Evolutionary conservation across 1,284 basidiomycete species (phyloP), one percentile per base, ranked within the genome.

Genomic region (Trichosporon sp.): DNA sequence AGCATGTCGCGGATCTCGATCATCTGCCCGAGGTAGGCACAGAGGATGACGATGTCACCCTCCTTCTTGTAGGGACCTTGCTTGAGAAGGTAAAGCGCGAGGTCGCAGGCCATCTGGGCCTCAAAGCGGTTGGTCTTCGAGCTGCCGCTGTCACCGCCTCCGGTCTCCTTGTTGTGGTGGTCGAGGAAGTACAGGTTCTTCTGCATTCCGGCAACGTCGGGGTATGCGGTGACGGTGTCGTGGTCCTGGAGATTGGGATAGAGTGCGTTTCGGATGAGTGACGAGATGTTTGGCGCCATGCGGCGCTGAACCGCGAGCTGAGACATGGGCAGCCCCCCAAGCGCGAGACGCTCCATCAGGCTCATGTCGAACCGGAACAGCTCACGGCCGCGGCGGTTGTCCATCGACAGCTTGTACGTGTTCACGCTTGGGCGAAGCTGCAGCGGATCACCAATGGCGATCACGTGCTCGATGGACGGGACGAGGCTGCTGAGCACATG

Each of bases 1-100:
- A 90, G 79, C 0, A 85, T 86, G 66, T 88, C 86, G 34, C 87
- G 82, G 12, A 91, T 83, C 35, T 86, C 85, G 2, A 87, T 85
- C 1, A 92, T 84, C 74, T 92, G 91, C 0, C 91, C 90, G 3
- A 13, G 21, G 27, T 25, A 25, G 21, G 21, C 21, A n/a, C 72
- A 71, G 11, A 92, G 80, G 8, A 92, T 88, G 8, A 89, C 90
- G 42, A 92, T 90, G 71, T 91, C 89, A 1, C 90, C 90, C 38
- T 88, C 86, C 9, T 84, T 76, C 1, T 85, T 85, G 73, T 89
- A 89, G 51, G 82, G 84, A 0, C 88, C 87, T 80, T 89, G 88
- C 51, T 87, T 88, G 62, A 72, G 53, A 3, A 92, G 84, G 75
- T 92, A 89, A 2, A 89, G 76, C 1, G 91, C 89, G 1, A 92